A percentile compares a stretch with the other conserved stretches of the same genome.
These are phyloP conservation scores for Drosera spatulata DNA, from an alignment of 179 eudicot genomes.

Conservation along the genomic window DNA sequence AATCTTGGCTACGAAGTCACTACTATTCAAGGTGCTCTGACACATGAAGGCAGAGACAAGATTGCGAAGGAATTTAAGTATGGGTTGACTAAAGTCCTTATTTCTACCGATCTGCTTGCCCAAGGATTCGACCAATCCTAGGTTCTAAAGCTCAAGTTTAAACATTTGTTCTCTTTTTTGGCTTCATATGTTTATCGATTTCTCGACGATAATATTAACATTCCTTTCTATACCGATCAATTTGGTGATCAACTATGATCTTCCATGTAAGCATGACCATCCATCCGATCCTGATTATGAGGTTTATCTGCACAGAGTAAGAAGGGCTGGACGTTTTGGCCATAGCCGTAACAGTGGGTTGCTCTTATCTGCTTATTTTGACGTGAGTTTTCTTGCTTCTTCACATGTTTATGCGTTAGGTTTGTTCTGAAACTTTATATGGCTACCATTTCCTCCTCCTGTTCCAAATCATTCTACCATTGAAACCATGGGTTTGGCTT, in stretches of 20 bases:
- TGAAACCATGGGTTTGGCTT: no score
- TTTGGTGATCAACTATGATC: constrained; percentile 88
- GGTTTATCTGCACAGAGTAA: constrained; percentile 93
- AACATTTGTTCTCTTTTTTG: neutral
- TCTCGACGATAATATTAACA: neutral
- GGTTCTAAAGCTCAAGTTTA: constrained; percentile 23
- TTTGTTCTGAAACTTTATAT: no score
- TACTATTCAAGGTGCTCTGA: constrained; percentile 79
- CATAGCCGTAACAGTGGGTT: constrained; percentile 47
- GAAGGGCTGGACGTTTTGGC: constrained; percentile 94
- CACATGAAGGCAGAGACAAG: constrained; percentile 73
- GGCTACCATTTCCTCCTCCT: no score
- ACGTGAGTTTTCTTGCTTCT: no score
- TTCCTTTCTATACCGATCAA: constrained; percentile 38
- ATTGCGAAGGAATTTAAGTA: constrained; percentile 84
- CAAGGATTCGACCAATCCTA: constrained; percentile 86
- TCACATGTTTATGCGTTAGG: no score
- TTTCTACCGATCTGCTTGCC: constrained; percentile 86
- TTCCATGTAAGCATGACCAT: constrained; percentile 41
- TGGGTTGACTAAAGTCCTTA: constrained; percentile 80
- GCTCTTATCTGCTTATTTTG: constrained; percentile 2
- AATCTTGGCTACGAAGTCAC: constrained; percentile 74
- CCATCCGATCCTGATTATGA: constrained; percentile 71
- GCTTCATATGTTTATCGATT: neutral
- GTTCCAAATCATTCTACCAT: no score